Evolutionary conservation across 768 basidiomycete genomes (phyloP).

Genomic region (Pleurotus tuber-regium): DNA sequence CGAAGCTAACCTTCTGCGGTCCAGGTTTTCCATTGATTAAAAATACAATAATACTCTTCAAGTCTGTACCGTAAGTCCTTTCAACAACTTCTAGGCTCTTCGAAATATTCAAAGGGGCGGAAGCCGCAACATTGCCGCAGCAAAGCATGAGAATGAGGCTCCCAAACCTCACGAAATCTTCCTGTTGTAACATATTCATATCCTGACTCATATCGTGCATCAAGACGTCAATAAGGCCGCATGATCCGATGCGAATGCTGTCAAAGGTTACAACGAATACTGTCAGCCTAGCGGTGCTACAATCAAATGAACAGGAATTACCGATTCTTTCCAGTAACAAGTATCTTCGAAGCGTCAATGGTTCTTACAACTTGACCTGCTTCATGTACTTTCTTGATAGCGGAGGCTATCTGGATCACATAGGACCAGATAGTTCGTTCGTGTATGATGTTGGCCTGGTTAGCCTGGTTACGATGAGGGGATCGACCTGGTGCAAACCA

Average conservation of each 20-base stretch:
- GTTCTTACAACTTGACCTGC: conserved; percentile 76
- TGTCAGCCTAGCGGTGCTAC: too few species aligned
- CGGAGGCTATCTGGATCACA: conserved; percentile 84
- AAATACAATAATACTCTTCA: conserved; percentile 79
- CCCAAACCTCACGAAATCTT: conserved; percentile 87
- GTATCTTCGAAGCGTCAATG: conserved; percentile 83
- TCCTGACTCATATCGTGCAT: conserved; percentile 70
- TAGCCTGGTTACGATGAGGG: not conserved
- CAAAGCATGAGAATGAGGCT: conserved; percentile 78
- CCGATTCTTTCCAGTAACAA: conserved; percentile 91
- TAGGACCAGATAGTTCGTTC: conserved; percentile 92
- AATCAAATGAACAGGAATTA: conserved; percentile 22
- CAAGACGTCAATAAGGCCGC: conserved; percentile 85
- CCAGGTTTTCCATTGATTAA: conserved; percentile 72
- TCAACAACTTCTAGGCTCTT: conserved; percentile 75
- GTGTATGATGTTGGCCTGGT: conserved; percentile 36
- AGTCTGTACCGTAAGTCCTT: conserved; percentile 73
- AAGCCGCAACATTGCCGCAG: conserved; percentile 60
- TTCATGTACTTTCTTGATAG: conserved; percentile 84
- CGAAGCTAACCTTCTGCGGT: conserved; percentile 53
- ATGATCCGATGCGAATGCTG: conserved; percentile 84
- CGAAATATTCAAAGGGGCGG: conserved; percentile 60
- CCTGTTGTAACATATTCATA: conserved; percentile 58
- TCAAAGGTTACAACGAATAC: too few species aligned
- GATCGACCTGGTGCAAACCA: conserved; percentile 3